Percentiles rank a stretch among this genome's conserved stretches.
phyloP scores from a whole-genome alignment of 2,329 filamentous ascomycete genomes.

The Lachnellula subtilissima region DNA sequence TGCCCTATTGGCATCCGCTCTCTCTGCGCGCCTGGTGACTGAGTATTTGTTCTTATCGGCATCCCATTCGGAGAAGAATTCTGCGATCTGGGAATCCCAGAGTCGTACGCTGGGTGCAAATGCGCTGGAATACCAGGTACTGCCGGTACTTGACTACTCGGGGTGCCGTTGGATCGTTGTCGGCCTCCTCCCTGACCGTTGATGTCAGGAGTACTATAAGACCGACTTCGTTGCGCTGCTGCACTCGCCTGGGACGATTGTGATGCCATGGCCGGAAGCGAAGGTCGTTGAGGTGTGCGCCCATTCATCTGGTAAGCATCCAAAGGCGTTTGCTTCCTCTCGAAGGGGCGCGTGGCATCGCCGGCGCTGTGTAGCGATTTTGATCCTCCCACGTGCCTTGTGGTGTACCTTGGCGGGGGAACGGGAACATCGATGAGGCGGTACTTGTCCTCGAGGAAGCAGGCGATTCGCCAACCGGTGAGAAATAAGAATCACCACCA shows the following conservation, averaged over 20 bases:
- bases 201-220: conserved; percentile 93
- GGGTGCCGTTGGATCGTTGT: conserved; percentile 47
- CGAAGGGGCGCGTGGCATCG: conserved; percentile 75
- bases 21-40: conserved; percentile 64
- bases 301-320: conserved; percentile 59
- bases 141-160: conserved; percentile 51
- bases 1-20: conserved; percentile 47
- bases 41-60: conserved; percentile 63
- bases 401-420: conserved; percentile 69
- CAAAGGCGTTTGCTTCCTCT: conserved; percentile 63
- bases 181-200: conserved; percentile 63
- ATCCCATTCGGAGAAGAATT: conserved; percentile 71
- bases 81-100: conserved; percentile 70
- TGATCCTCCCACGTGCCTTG: conserved; percentile 67
- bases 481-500: conserved; percentile 78
- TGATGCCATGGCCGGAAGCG: conserved; percentile 66
- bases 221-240: conserved; percentile 69
- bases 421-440: conserved; percentile 72
- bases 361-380: conserved; percentile 82
- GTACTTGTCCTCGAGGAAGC: conserved; percentile 71
- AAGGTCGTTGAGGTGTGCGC: conserved; percentile 69
- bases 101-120: conserved; percentile 54
- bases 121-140: conserved; percentile 75
- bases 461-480: conserved; percentile 75
- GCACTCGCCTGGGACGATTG: conserved; percentile 43